Evolutionary conservation across 768 basidiomycete genomes (phyloP), one percentile per base, ranked within the genome.

Genomic region (Pleurotus pulmonarius): DNA sequence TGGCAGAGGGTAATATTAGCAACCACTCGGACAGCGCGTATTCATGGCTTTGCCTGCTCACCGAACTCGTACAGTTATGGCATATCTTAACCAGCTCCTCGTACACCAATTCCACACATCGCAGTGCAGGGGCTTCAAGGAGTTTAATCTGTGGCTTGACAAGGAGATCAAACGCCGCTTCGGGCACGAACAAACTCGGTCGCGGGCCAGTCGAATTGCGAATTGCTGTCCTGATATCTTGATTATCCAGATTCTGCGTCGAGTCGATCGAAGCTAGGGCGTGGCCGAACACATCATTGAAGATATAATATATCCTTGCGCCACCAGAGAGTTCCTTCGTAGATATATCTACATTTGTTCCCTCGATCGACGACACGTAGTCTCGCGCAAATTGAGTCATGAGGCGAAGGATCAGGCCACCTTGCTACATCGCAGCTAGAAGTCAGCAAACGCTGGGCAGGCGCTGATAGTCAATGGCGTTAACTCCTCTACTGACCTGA

Each of bases 321-420:
- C 97, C 97, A 41, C 97, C 97, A 5, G 92, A 98, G 13, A 99
- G 85, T 69, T 99, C 97, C 69, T 99, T 99, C 0, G 97, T 99
- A 1, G 94, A 96, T 64, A 98, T 90, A 59, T 97, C 92, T 39
- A 96, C 82, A 56, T 93, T 93, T 12, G 94, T 98, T 55, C 97
- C 97, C 63, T 99, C 97, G 63, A 99, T 97, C 12, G 94, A 96
- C 0, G 95, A 88, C 52, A 98, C 82, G 60, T 98, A 99, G 74
- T 99, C 97, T 49, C 92, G 86, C 2, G 94, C 95, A 64, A 98
- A 99, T 72, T 94, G 93, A 45, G 96, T 99, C 97, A 99, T 99
- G 43, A 98, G 83, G 48, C 93, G 88, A 44, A 99, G 83, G 62
- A 99, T 85, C 24, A 99, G 79, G 1, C 85, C 83, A 29, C 96